phyloP scores from a whole-genome alignment of 2,329 filamentous ascomycete species.

The Colletotrichum sp. region DNA sequence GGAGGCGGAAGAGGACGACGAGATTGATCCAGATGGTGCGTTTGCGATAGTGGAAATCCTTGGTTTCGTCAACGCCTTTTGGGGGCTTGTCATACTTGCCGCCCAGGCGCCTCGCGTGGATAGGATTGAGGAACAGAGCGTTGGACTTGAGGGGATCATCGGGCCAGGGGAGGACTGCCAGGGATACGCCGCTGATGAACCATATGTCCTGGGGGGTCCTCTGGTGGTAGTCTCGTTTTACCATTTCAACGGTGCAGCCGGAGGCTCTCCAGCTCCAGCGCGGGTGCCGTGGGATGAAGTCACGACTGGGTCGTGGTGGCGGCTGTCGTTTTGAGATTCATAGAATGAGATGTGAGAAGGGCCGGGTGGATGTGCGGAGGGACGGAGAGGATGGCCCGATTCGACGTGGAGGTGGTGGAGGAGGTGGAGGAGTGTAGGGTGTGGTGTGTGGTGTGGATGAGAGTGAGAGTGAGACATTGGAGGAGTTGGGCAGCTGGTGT shows the following conservation, averaged over 20 bases:
- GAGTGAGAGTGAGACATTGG: background rate
- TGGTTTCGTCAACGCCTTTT: background rate
- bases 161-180: background rate
- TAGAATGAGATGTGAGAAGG: background rate
- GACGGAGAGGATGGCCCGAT: background rate
- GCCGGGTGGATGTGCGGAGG: background rate
- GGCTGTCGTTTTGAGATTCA: background rate
- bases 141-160: background rate
- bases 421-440: background rate
- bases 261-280: background rate
- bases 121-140: background rate
- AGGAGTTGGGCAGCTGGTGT: background rate
- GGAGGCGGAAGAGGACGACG: conserved; percentile 6
- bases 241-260: background rate
- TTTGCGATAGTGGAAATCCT: background rate
- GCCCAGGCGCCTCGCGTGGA: background rate
- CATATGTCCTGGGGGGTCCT: background rate
- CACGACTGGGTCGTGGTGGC: background rate
- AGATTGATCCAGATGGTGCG: background rate
- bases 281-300: background rate
- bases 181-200: conserved; percentile 3
- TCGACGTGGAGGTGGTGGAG: background rate
- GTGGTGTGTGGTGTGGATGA: background rate
- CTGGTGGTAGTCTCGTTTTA: background rate
- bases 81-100: background rate